Percentiles rank a stretch among this genome's conserved stretches.
Evolutionary conservation across 108 stramenopile genomes (phyloP).

Genomic region (Phaeodactylum tricornutum): DNA sequence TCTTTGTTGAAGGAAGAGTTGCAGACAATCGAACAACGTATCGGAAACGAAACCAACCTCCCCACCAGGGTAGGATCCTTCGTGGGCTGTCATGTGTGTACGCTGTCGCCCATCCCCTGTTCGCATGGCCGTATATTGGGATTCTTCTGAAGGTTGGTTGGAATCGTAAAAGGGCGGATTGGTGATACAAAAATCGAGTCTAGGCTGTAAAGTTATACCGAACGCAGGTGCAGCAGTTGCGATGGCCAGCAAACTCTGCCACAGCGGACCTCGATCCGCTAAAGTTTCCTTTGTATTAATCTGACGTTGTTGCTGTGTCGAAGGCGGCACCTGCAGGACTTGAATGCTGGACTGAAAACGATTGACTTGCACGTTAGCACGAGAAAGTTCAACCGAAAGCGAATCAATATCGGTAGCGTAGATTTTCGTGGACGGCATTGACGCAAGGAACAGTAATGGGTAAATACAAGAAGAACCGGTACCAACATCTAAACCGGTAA

Average conservation of each 20-base stretch:
- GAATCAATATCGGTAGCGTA: constrained; percentile 80
- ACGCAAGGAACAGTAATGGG: constrained; percentile 50
- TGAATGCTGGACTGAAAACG: constrained; percentile 36
- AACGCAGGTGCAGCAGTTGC: neutral
- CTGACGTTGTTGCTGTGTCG: constrained; percentile 13
- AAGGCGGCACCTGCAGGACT: constrained; percentile 31
- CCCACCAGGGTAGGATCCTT: constrained; percentile 53
- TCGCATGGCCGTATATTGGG: constrained; percentile 14
- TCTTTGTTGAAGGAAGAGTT: constrained; percentile 9
- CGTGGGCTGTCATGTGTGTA: constrained; percentile 48
- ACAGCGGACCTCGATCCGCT: constrained; percentile 14
- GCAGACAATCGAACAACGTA: constrained; percentile 25
- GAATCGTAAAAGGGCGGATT: constrained; percentile 90
- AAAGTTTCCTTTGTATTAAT: neutral
- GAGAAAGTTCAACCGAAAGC: constrained; percentile 56
- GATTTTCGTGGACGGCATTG: neutral
- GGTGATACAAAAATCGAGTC: constrained; percentile 82
- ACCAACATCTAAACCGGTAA: constrained; percentile 78
- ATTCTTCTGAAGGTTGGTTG: constrained; percentile 29
- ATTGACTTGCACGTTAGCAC: constrained; percentile 63
- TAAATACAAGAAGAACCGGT: constrained; percentile 85
- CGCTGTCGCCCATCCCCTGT: constrained; percentile 62
- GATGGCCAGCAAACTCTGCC: constrained; percentile 3
- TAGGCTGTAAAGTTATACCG: too few species aligned
- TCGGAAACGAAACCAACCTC: constrained; percentile 45